phyloP scores from a whole-genome alignment of 208 protist species.

The Herpetomonas tarakana region DNA sequence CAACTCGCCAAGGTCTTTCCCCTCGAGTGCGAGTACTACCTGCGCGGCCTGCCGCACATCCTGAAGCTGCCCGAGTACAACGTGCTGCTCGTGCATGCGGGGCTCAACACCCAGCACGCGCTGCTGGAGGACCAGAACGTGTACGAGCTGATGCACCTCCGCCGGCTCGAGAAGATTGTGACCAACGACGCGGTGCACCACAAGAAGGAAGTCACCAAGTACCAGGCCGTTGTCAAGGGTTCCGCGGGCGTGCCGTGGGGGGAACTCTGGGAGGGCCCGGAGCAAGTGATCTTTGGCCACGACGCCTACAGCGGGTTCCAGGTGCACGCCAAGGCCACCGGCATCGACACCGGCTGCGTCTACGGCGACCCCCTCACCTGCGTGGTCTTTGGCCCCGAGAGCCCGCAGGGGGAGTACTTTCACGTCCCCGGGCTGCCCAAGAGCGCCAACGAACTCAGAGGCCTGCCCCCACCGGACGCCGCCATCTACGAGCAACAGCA shows the following conservation, averaged over 20 bases:
- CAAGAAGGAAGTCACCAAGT: slow-evolving; percentile 17
- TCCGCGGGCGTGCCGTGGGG: slow-evolving; percentile 60
- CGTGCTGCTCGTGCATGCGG: slow-evolving; percentile 84
- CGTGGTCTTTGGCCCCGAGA: slow-evolving; percentile 51
- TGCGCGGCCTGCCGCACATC: slow-evolving; percentile 79
- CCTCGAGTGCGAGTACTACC: slow-evolving; percentile 74
- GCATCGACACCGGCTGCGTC: slow-evolving; percentile 90
- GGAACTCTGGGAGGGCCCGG: slow-evolving; percentile 70
- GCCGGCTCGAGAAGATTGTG: slow-evolving; percentile 48
- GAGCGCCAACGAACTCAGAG: slow-evolving; percentile 57
- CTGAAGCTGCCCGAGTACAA: slow-evolving; percentile 80
- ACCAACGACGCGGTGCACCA: slow-evolving; percentile 16
- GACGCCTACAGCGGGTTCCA: slow-evolving; percentile 83
- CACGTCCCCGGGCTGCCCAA: slow-evolving; percentile 68
- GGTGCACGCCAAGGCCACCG: slow-evolving; percentile 55
- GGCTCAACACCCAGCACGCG: slow-evolving; percentile 51
- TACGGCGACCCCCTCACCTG: slow-evolving; percentile 84
- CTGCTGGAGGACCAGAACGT: slow-evolving; percentile 68
- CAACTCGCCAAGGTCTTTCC: slow-evolving; percentile 66
- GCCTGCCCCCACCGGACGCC: slow-evolving; percentile 62
- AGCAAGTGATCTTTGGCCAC: slow-evolving; percentile 88
- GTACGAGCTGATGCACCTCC: slow-evolving; percentile 81
- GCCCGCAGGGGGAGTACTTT: slow-evolving; percentile 49
- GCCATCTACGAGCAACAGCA: slow-evolving; percentile 72
- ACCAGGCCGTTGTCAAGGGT: slow-evolving; percentile 61